Evolutionary conservation across 169 alveolate species (phyloP).

Genomic region (Plasmodium gonderi): DNA sequence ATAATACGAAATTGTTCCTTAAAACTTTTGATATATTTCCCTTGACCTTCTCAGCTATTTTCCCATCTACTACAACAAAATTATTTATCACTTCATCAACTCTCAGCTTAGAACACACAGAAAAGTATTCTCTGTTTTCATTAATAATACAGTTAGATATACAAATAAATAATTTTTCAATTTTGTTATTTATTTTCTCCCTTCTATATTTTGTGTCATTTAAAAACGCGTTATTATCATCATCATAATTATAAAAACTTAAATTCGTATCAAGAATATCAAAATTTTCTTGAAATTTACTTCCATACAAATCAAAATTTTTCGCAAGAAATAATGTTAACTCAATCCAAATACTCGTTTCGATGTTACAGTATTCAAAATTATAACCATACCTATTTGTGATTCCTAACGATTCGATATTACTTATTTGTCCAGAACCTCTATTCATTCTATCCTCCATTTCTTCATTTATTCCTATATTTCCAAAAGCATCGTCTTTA

Average conservation of each 20-base stretch:
- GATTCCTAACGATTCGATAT: slow-evolving; percentile 28
- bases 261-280: slow-evolving; percentile 43
- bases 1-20: slow-evolving; percentile 54
- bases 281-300: slow-evolving; percentile 66
- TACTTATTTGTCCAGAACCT: not conserved
- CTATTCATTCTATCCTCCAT: slow-evolving; percentile 42
- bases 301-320: slow-evolving; percentile 56
- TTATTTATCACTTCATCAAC: slow-evolving; percentile 72
- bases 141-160: slow-evolving; percentile 56
- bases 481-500: slow-evolving; percentile 35
- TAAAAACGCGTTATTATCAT: slow-evolving; percentile 21
- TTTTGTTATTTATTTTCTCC: slow-evolving; percentile 50
- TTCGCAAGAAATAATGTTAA: slow-evolving; percentile 54
- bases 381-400: slow-evolving; percentile 58
- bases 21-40: slow-evolving; percentile 47
- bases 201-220: slow-evolving; percentile 72
- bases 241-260: slow-evolving; percentile 45
- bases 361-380: slow-evolving; percentile 67
- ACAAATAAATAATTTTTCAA: slow-evolving; percentile 57
- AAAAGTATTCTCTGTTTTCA: slow-evolving; percentile 57
- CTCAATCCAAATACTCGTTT: slow-evolving; percentile 74
- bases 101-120: slow-evolving; percentile 36
- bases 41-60: slow-evolving; percentile 47
- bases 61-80: slow-evolving; percentile 60
- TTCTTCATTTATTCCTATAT: slow-evolving; percentile 53